These are phyloP conservation scores for Bacterosira constricta DNA, from an alignment of 108 stramenopile genomes.

Conservation along the genomic window DNA sequence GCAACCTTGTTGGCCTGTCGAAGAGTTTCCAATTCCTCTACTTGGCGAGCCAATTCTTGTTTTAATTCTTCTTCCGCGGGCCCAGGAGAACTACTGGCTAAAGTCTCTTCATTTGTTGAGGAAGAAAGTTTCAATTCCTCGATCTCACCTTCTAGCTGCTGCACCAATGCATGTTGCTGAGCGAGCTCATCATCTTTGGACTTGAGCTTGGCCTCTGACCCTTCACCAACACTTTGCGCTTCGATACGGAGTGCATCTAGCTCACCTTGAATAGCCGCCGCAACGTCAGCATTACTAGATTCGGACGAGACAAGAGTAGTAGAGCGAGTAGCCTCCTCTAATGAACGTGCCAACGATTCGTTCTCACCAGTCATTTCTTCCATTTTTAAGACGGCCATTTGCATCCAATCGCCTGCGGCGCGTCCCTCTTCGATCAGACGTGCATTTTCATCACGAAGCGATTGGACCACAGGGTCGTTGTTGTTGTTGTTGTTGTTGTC, in stretches of 20 bases:
- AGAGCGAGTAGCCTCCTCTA: conserved; percentile 31
- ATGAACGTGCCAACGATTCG: conserved; percentile 23
- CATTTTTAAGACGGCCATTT: conserved; percentile 79
- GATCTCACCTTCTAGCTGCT: conserved; percentile 42
- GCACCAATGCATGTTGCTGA: conserved; percentile 13
- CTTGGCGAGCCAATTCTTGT: conserved; percentile 1
- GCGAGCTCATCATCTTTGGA: conserved; percentile 49
- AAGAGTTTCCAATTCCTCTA: conserved; percentile 25
- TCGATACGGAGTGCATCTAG: conserved; percentile 23
- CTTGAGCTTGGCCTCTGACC: conserved; percentile 11
- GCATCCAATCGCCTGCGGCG: conserved; percentile 86
- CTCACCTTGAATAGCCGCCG: neutral
- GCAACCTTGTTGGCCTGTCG: conserved; percentile 62
- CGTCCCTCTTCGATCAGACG: conserved; percentile 64
- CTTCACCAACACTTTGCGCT: conserved; percentile 15
- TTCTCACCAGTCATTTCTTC: conserved; percentile 68
- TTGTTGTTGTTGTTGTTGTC: no score
- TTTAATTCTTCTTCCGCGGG: neutral
- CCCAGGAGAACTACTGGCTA: neutral
- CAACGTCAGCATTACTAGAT: neutral
- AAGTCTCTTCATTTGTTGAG: neutral
- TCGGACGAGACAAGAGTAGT: neutral
- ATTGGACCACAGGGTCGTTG: conserved; percentile 40
- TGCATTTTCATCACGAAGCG: conserved; percentile 64
- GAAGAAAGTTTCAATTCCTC: conserved; percentile 27